These are phyloP conservation scores for Cyathus striatus DNA, from an alignment of 768 basidiomycete genomes.

Conservation along the genomic window DNA sequence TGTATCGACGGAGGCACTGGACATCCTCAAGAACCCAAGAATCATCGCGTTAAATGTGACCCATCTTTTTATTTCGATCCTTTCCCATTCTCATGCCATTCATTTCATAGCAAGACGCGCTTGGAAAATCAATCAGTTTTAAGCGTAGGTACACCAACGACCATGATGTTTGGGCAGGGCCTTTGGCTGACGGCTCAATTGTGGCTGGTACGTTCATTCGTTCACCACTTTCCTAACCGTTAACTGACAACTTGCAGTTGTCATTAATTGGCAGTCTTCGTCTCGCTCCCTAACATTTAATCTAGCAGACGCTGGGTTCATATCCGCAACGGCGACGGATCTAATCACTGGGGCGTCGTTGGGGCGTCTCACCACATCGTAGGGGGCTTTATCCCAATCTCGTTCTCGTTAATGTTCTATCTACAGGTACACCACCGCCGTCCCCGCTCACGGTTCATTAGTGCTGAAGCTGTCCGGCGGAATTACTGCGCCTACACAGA, in stretches of 20 bases:
- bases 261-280: constrained; percentile 38
- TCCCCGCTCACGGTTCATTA: constrained; percentile 27
- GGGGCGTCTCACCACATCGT: constrained; percentile 31
- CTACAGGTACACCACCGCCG: constrained; percentile 27
- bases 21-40: constrained; percentile 33
- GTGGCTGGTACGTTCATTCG: constrained; percentile 28
- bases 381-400: constrained; percentile 8
- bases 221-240: neutral
- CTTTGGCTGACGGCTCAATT: constrained; percentile 41
- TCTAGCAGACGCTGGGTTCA: constrained; percentile 36
- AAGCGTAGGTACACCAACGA: constrained; percentile 44
- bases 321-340: constrained; percentile 33
- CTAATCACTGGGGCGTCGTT: constrained; percentile 33
- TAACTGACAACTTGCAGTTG: constrained; percentile 14
- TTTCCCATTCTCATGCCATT: neutral
- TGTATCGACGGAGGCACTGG: constrained; percentile 24
- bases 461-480: constrained; percentile 31
- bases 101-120: constrained; percentile 34
- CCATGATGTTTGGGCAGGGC: constrained; percentile 44
- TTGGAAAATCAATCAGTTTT: constrained; percentile 39
- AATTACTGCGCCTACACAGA: constrained; percentile 15
- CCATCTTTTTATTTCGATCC: neutral
- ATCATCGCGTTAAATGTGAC: constrained; percentile 40
- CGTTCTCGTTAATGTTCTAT: constrained; percentile 2
- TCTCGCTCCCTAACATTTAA: constrained; percentile 34